Percentiles rank a stretch among this genome's conserved stretches.
Conservation (phyloP, 257 asterid species). For the Parsonsia alboflavescens region DNA sequence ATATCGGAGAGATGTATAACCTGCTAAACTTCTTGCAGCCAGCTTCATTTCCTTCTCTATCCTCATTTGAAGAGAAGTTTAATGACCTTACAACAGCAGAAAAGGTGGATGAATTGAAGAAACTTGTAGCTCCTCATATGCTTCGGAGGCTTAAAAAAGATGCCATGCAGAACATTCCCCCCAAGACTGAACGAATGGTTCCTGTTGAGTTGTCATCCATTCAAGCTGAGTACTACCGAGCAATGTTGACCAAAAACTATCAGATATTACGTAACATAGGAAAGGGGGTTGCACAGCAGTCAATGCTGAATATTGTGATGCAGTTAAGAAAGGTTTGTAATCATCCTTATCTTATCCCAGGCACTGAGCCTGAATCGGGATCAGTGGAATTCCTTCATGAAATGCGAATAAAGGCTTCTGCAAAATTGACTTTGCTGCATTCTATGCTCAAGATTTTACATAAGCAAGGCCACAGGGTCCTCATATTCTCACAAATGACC, state of each 20-base stretch:
- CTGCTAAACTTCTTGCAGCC: slow-evolving; percentile 89
- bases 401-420: slow-evolving; percentile 98
- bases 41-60: slow-evolving; percentile 82
- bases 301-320: slow-evolving; percentile 97
- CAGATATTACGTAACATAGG: slow-evolving; percentile 90
- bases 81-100: slow-evolving; percentile 88
- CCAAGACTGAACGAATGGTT: slow-evolving; percentile 93
- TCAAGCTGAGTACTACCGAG: slow-evolving; percentile 98
- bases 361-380: slow-evolving; percentile 95
- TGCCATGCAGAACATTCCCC: slow-evolving; percentile 97
- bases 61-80: slow-evolving; percentile 85
- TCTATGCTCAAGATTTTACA: slow-evolving; percentile 84
- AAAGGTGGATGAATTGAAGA: slow-evolving; percentile 95
- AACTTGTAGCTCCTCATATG: slow-evolving; percentile 98
- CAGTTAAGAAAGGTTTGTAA: slow-evolving; percentile 95
- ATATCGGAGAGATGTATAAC: slow-evolving; percentile 97
- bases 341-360: slow-evolving; percentile 97
- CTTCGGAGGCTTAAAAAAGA: slow-evolving; percentile 92
- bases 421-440: slow-evolving; percentile 86
- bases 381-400: slow-evolving; percentile 87
- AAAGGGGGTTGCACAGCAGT: slow-evolving; percentile 87
- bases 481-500: slow-evolving; percentile 95
- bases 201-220: slow-evolving; percentile 95
- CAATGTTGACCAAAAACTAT: slow-evolving; percentile 97
- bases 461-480: slow-evolving; percentile 90